Conservation (phyloP, 2,329 filamentous ascomycete species). For the Bipolaris oryzae region DNA sequence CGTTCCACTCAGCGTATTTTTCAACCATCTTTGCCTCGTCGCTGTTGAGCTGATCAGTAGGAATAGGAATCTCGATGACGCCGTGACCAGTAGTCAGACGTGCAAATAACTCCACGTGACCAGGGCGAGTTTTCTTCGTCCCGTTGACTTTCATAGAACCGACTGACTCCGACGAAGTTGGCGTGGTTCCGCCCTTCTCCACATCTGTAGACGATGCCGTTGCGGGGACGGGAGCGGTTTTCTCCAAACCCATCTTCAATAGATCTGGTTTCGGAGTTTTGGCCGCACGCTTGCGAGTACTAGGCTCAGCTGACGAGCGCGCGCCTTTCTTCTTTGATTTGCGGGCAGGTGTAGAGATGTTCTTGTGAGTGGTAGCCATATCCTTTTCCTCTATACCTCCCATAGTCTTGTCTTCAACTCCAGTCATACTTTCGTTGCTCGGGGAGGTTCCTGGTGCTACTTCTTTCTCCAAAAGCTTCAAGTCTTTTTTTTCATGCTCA, state of each 20-base stretch:
- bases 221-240: neutral
- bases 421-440: neutral
- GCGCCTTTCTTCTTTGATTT: neutral
- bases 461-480: neutral
- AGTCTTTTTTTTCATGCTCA: neutral
- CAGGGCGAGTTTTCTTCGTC: neutral
- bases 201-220: neutral
- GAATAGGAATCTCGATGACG: constrained; percentile 12
- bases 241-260: neutral
- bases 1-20: constrained; percentile 17
- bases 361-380: neutral
- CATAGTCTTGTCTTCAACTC: neutral
- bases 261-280: neutral
- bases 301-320: neutral
- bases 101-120: constrained; percentile 12
- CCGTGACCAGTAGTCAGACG: constrained; percentile 9
- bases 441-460: neutral
- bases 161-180: neutral
- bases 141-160: neutral
- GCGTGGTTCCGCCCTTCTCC: too few species aligned
- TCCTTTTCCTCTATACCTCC: neutral
- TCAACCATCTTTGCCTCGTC: constrained; percentile 9
- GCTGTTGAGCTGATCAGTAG: constrained; percentile 4
- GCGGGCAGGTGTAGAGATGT: neutral
- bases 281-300: neutral